These are phyloP conservation scores for Xerophyta viscosa DNA, from an alignment of 106 monocot species.

Conservation along the genomic window DNA sequence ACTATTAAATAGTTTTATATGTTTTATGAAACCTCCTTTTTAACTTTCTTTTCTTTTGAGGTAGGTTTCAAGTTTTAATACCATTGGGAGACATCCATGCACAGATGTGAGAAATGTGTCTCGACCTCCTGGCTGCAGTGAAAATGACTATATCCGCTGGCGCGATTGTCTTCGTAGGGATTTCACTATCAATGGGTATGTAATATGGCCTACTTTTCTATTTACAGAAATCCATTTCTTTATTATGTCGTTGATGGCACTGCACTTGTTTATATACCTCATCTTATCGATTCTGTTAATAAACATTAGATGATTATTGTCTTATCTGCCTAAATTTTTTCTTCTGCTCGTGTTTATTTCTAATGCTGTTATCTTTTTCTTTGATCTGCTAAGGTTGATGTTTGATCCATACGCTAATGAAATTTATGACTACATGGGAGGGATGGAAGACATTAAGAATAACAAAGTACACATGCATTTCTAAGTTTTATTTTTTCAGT, in stretches of 20 bases:
- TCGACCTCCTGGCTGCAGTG: conserved; percentile 38
- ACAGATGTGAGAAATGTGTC: conserved; percentile 15
- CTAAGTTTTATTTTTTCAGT: conserved; percentile 14
- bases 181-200: conserved; percentile 89
- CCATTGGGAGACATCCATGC: conserved; percentile 33
- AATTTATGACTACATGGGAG: conserved; percentile 89
- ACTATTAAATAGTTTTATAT: neutral
- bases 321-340: too few species aligned
- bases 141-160: conserved; percentile 73
- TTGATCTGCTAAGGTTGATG: conserved; percentile 71
- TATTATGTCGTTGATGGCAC: too few species aligned
- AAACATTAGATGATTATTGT: too few species aligned
- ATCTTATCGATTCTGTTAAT: too few species aligned
- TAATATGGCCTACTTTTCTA: too few species aligned
- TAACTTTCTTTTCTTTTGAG: conserved; percentile 8
- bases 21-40: neutral
- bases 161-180: conserved; percentile 77
- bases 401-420: conserved; percentile 66
- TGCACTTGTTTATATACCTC: too few species aligned
- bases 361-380: neutral
- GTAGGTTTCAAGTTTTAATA: conserved; percentile 96
- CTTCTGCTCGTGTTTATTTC: too few species aligned
- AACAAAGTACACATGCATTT: conserved; percentile 76
- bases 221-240: too few species aligned
- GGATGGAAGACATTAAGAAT: conserved; percentile 88